These are phyloP conservation scores for Lachnellula cervina DNA, from an alignment of 2,329 filamentous ascomycete species.

Conservation along the genomic window DNA sequence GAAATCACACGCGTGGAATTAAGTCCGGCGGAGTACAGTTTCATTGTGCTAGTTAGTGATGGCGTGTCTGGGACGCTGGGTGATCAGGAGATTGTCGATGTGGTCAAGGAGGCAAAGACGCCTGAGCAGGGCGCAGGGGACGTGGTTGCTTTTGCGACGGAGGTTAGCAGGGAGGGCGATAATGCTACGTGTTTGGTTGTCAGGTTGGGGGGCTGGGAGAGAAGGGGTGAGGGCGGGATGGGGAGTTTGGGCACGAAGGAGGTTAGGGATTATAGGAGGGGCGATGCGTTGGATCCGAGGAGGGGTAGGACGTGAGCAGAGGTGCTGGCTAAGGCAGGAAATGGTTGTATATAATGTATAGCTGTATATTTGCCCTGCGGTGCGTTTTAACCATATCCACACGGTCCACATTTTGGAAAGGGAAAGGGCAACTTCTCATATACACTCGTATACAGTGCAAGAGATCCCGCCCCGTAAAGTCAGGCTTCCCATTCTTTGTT, in stretches of 20 bases:
- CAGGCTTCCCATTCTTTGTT: too few relatives aligned
- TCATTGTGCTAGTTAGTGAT: slow-evolving; percentile 83
- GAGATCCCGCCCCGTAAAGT: too few relatives aligned
- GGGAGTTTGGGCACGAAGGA: slow-evolving; percentile 91
- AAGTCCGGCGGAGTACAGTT: slow-evolving; percentile 77
- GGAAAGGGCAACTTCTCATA: too few relatives aligned
- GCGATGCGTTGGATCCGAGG: slow-evolving; percentile 78
- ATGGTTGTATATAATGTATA: too few relatives aligned
- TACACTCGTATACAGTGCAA: too few relatives aligned
- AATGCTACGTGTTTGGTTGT: slow-evolving; percentile 67
- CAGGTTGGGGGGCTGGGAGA: slow-evolving; percentile 64
- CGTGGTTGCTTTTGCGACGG: slow-evolving; percentile 82
- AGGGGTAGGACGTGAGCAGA: slow-evolving; percentile 42
- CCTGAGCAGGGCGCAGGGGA: slow-evolving; percentile 78
- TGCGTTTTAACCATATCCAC: too few relatives aligned
- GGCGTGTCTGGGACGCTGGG: slow-evolving; percentile 80
- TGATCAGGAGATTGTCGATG: slow-evolving; percentile 94
- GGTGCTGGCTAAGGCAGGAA: neutral
- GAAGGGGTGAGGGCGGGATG: slow-evolving; percentile 75
- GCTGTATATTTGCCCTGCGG: too few relatives aligned
- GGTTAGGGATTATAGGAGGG: slow-evolving; percentile 74
- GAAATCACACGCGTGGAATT: slow-evolving; percentile 79
- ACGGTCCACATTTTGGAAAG: too few relatives aligned
- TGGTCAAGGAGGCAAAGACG: slow-evolving; percentile 88
- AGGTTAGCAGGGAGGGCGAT: slow-evolving; percentile 59